These are phyloP conservation scores for Eragrostis nindensis DNA, from an alignment of 176 grass and related monocot genomes.

Conservation along the genomic window DNA sequence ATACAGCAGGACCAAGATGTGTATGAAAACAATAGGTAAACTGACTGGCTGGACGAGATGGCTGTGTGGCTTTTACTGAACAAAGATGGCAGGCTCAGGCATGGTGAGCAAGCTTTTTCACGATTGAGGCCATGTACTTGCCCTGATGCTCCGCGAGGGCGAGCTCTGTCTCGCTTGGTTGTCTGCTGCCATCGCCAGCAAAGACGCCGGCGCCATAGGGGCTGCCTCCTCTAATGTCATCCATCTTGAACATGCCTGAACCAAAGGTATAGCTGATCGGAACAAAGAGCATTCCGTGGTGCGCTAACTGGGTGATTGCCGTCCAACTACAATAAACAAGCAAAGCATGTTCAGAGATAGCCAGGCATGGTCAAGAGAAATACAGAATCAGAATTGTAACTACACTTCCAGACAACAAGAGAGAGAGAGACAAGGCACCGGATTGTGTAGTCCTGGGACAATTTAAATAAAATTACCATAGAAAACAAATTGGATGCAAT, in stretches of 20 bases:
- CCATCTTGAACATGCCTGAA: constrained; percentile 78
- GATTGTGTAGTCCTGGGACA: not conserved
- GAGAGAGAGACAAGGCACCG: too few relatives aligned
- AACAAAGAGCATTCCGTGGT: constrained; percentile 89
- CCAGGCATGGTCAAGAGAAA: not conserved
- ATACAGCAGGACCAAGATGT: constrained; percentile 24
- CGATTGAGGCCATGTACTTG: constrained; percentile 83
- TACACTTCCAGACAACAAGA: not conserved
- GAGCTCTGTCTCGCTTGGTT: constrained; percentile 70
- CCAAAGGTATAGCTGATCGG: constrained; percentile 89
- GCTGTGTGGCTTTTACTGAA: constrained; percentile 40
- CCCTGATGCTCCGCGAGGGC: constrained; percentile 85
- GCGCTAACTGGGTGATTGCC: constrained; percentile 82
- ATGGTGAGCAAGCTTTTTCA: constrained; percentile 62
- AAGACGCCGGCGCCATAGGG: constrained; percentile 83
- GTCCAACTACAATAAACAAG: constrained; percentile 68
- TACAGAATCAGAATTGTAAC: not conserved
- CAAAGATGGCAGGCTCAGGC: constrained; percentile 31
- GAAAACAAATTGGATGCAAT: not conserved
- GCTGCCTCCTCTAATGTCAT: constrained; percentile 79
- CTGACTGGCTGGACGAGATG: constrained; percentile 32
- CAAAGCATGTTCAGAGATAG: constrained; percentile 22
- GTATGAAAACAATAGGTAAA: constrained; percentile 41
- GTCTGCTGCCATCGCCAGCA: constrained; percentile 78
- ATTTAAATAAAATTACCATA: not conserved